A percentile compares a stretch with the other conserved stretches of the same genome.
phyloP scores from a whole-genome alignment of 257 asterid species.

The Voacanga thouarsii region DNA sequence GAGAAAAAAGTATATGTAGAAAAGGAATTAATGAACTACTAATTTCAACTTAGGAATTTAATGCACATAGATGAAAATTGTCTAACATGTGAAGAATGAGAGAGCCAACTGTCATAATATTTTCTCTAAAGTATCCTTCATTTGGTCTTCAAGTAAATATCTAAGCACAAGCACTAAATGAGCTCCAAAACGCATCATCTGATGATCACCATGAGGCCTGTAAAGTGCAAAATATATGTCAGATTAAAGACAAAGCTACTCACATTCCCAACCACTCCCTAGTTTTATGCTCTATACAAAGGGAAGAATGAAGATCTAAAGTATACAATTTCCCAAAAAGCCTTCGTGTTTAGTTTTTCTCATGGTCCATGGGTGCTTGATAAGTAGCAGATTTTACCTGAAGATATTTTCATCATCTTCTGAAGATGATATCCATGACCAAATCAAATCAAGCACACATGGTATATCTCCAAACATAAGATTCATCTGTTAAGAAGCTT shows the following conservation, averaged over 20 bases:
- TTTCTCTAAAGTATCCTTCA: slow-evolving; percentile 83
- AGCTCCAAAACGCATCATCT: slow-evolving; percentile 99
- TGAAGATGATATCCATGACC: slow-evolving; percentile 94
- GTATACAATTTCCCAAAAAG: neutral
- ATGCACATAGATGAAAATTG: slow-evolving; percentile 5
- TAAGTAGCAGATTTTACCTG: slow-evolving; percentile 49
- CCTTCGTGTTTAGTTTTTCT: neutral
- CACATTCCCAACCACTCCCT: neutral
- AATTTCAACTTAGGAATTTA: neutral
- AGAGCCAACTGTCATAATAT: slow-evolving; percentile 84
- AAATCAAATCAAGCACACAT: slow-evolving; percentile 72
- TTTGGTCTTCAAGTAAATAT: slow-evolving; percentile 72
- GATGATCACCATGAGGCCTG: slow-evolving; percentile 99
- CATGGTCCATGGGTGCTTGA: too few species aligned
- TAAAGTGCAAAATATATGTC: slow-evolving; percentile 11
- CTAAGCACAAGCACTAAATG: slow-evolving; percentile 94
- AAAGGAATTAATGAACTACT: slow-evolving; percentile 1
- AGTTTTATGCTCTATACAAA: neutral
- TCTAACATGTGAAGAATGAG: slow-evolving; percentile 90
- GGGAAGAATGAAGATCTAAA: neutral
- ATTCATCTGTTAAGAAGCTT: slow-evolving; percentile 66
- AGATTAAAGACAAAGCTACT: slow-evolving; percentile 7
- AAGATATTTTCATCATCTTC: slow-evolving; percentile 58
- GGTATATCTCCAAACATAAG: slow-evolving; percentile 97
- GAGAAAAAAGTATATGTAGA: neutral